These are phyloP conservation scores for Podila verticillata DNA, from an alignment of 192 early-diverging fungal species.

Conservation along the genomic window DNA sequence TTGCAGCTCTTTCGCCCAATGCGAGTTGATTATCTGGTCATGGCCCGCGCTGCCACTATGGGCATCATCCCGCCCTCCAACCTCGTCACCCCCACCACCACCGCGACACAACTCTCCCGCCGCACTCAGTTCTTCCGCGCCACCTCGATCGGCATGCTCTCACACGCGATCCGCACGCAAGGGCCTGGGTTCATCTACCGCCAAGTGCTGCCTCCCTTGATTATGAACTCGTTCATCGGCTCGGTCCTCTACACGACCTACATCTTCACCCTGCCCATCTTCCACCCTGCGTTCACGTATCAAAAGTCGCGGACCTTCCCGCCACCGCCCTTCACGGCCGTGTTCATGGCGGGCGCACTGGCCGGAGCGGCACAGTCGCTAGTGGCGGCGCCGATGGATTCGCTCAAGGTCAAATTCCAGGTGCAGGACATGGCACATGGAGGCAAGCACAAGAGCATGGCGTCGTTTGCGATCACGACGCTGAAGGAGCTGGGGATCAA, in stretches of 20 bases:
- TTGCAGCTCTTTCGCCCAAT: conserved; percentile 76
- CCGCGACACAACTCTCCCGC: conserved; percentile 6
- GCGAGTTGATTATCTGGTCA: conserved; percentile 82
- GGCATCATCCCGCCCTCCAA: conserved; percentile 62
- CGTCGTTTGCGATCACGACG: conserved; percentile 68
- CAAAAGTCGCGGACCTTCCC: conserved; percentile 56
- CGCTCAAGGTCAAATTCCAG: conserved; percentile 78
- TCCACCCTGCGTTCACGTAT: conserved; percentile 58
- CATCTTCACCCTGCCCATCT: conserved; percentile 62
- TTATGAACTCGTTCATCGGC: conserved; percentile 79
- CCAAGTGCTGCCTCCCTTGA: conserved; percentile 76
- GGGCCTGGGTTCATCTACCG: conserved; percentile 72
- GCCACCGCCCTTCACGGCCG: conserved; percentile 60
- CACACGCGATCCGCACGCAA: conserved; percentile 71
- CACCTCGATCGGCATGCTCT: conserved; percentile 78
- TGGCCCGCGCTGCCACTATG: conserved; percentile 67
- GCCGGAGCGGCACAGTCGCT: conserved; percentile 80
- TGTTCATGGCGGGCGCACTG: conserved; percentile 66
- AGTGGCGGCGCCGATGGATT: conserved; percentile 79
- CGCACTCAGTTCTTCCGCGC: conserved; percentile 61
- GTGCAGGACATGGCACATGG: conserved; percentile 76
- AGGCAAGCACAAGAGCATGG: conserved; percentile 77
- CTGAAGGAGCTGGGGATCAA: conserved; percentile 62
- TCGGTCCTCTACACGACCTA: conserved; percentile 84
- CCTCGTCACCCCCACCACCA: conserved; percentile 16